phyloP scores from a whole-genome alignment of 1,139 yeast species.

The Sugiyamaella sp. region DNA sequence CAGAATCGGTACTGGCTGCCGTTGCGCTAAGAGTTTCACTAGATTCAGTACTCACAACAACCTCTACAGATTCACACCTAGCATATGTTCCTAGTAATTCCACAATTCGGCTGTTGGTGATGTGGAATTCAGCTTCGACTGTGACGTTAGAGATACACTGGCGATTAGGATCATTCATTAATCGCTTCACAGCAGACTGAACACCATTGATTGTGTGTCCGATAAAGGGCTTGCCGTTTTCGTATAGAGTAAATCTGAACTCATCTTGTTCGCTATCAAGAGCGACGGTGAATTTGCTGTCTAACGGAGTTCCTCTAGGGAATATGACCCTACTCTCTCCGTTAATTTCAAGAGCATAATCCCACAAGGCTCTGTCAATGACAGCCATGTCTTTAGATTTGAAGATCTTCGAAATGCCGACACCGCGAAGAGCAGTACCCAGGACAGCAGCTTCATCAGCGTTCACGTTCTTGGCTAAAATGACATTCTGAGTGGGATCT shows the following conservation, averaged over 20 bases:
- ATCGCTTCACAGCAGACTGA: conserved; percentile 30
- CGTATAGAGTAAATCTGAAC: conserved; percentile 53
- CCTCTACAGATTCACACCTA: conserved; percentile 24
- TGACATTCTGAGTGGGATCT: conserved; percentile 33
- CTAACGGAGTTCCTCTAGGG: conserved; percentile 39
- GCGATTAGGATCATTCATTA: conserved; percentile 32
- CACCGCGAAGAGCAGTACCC: conserved; percentile 86
- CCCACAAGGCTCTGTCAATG: conserved; percentile 55
- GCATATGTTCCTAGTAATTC: conserved; percentile 31
- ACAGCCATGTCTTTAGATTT: conserved; percentile 64
- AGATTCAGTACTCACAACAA: conserved; percentile 5
- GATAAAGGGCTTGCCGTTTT: conserved; percentile 55
- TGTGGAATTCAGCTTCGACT: conserved; percentile 34
- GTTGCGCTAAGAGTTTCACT: not conserved
- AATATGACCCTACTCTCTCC: conserved; percentile 33
- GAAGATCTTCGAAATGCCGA: conserved; percentile 61
- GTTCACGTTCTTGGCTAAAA: conserved; percentile 82
- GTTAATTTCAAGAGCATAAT: conserved; percentile 40
- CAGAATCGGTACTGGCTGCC: not conserved
- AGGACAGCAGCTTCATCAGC: conserved; percentile 95
- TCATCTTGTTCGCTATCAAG: conserved; percentile 29
- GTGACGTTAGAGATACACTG: conserved; percentile 32
- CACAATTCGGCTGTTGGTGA: conserved; percentile 37
- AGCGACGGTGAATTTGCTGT: conserved; percentile 26
- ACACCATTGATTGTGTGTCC: conserved; percentile 39